These are phyloP conservation scores for Mycena haematopus DNA, from an alignment of 768 basidiomycete species.

Conservation along the genomic window DNA sequence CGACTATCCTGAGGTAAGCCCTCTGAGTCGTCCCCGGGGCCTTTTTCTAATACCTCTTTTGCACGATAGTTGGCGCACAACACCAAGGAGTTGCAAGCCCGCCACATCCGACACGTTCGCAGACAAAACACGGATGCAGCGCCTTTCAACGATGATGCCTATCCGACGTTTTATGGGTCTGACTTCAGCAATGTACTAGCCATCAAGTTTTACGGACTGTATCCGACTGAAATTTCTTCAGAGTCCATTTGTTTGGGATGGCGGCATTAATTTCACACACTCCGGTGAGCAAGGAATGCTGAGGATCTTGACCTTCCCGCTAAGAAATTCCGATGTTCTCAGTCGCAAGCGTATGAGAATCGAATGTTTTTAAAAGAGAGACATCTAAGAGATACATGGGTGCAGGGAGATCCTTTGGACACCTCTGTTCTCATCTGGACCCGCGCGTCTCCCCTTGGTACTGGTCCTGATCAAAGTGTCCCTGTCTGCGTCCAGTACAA, in stretches of 20 bases:
- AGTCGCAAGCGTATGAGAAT: constrained; percentile 54
- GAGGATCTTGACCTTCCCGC: background rate
- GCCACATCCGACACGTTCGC: constrained; percentile 41
- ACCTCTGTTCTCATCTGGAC: constrained; percentile 65
- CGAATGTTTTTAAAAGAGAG: background rate
- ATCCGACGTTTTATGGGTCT: constrained; percentile 55
- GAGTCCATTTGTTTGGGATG: constrained; percentile 55
- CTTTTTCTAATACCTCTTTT: background rate
- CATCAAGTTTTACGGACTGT: background rate
- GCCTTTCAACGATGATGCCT: constrained; percentile 54
- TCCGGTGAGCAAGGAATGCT: constrained; percentile 38
- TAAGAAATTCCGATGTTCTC: background rate
- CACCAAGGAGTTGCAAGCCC: constrained; percentile 43
- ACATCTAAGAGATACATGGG: background rate
- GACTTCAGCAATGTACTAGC: constrained; percentile 53
- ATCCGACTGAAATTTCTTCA: constrained; percentile 26
- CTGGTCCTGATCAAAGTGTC: constrained; percentile 54
- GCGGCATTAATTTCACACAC: constrained; percentile 58
- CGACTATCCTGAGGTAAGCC: constrained; percentile 39
- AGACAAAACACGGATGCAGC: constrained; percentile 44
- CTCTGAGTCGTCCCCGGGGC: background rate
- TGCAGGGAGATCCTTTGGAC: constrained; percentile 62
- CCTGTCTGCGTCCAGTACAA: constrained; percentile 58
- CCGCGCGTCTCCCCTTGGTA: constrained; percentile 45
- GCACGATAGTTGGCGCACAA: constrained; percentile 45